A percentile compares a stretch with the other conserved stretches of the same genome.
Conservation (phyloP, 768 basidiomycete genomes). For the Fomitopsis serialis region DNA sequence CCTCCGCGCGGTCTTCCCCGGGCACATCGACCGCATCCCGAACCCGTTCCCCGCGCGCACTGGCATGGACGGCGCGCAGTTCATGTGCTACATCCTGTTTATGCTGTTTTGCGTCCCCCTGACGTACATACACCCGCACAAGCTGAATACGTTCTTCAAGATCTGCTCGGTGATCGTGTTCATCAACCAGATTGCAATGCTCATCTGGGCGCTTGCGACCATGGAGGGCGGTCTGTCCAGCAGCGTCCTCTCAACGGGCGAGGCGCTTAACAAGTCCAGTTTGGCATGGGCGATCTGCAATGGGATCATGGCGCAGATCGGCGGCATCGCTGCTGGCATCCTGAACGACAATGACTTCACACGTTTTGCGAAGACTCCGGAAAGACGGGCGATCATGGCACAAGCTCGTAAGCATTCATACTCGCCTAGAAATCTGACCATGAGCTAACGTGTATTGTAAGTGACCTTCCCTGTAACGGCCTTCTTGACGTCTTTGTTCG, state of each 20-base stretch:
- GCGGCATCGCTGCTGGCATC: constrained; percentile 15
- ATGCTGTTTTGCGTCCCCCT: constrained; percentile 16
- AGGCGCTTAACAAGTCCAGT: constrained; percentile 4
- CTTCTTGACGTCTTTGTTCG: constrained; percentile 11
- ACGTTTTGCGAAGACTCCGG: constrained; percentile 10
- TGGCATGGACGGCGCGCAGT: constrained; percentile 12
- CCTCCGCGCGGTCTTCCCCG: constrained; percentile 16
- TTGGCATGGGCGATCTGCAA: constrained; percentile 16
- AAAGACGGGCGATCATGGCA: neutral
- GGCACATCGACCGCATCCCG: constrained; percentile 10
- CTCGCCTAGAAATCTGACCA: constrained; percentile 7
- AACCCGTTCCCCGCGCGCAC: constrained; percentile 13
- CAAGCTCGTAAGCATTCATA: neutral
- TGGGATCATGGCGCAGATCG: constrained; percentile 16
- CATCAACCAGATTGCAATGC: constrained; percentile 8
- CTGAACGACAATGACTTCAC: constrained; percentile 19
- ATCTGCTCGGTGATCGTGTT: constrained; percentile 12
- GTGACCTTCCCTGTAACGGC: constrained; percentile 11
- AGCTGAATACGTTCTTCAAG: constrained; percentile 16
- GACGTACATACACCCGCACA: constrained; percentile 17
- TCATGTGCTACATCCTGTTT: constrained; percentile 8
- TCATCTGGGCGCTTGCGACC: constrained; percentile 16
- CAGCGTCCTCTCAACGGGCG: constrained; percentile 5
- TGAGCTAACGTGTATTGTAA: constrained; percentile 7
- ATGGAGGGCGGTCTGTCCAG: constrained; percentile 13